Percentiles rank a stretch among this genome's conserved stretches.
Conservation (phyloP, 1,284 basidiomycete genomes). For the Singerocomus inundabilis region DNA sequence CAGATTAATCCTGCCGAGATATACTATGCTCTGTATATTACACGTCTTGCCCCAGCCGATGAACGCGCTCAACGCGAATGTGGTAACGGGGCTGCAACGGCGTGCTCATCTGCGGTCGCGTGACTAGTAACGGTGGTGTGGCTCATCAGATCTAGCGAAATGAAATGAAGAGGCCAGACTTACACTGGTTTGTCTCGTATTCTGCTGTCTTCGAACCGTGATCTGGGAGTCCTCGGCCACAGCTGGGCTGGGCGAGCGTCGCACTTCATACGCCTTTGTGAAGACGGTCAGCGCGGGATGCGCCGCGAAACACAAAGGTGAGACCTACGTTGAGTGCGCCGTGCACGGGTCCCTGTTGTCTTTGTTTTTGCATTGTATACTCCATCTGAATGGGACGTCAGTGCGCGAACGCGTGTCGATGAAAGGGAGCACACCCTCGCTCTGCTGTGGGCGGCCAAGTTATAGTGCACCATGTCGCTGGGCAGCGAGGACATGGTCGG, state of each 20-base stretch:
- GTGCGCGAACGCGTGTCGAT: background rate
- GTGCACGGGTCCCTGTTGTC: slow-evolving; percentile 27
- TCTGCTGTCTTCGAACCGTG: slow-evolving; percentile 33
- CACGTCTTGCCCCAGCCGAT: slow-evolving; percentile 18
- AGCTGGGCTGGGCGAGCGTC: slow-evolving; percentile 33
- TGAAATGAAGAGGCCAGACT: slow-evolving; percentile 2
- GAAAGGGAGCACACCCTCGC: slow-evolving; percentile 24
- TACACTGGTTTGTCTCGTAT: slow-evolving; percentile 23
- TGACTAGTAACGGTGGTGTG: slow-evolving; percentile 22
- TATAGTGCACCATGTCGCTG: slow-evolving; percentile 33
- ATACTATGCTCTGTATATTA: slow-evolving; percentile 16
- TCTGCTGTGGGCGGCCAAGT: slow-evolving; percentile 29
- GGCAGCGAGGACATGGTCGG: slow-evolving; percentile 33
- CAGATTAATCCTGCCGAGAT: slow-evolving; percentile 27
- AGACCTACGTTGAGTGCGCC: slow-evolving; percentile 26
- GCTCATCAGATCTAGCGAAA: slow-evolving; percentile 13
- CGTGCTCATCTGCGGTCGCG: slow-evolving; percentile 31
- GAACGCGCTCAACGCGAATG: slow-evolving; percentile 25
- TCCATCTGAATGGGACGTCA: slow-evolving; percentile 29
- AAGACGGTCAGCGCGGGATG: slow-evolving; percentile 8
- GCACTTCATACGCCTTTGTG: slow-evolving; percentile 29
- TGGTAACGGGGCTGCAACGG: slow-evolving; percentile 10
- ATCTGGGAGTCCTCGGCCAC: slow-evolving; percentile 31
- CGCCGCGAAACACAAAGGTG: slow-evolving; percentile 2
- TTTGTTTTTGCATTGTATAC: slow-evolving; percentile 31